Percentiles rank a stretch among this genome's conserved stretches.
Conservation (phyloP, 1,284 basidiomycete genomes). For the Ganoderma multipileum region DNA sequence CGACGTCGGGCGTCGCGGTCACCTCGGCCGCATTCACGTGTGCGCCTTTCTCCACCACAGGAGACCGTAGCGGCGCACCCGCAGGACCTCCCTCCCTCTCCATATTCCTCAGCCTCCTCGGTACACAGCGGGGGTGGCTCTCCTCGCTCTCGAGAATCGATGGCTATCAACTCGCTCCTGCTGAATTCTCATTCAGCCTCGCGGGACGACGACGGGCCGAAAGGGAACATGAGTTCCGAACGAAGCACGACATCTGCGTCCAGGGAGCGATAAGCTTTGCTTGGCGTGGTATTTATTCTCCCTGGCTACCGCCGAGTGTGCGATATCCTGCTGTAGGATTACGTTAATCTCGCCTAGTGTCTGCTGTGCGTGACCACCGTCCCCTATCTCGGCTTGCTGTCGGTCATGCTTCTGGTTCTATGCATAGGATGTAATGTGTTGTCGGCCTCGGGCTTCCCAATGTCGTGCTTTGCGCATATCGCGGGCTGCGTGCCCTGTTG, state of each 20-base stretch:
- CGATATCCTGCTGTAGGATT: conserved; percentile 24
- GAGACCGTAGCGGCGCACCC: conserved; percentile 24
- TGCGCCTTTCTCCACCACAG: conserved; percentile 21
- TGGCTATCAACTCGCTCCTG: conserved; percentile 55
- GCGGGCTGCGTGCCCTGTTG: conserved; percentile 2
- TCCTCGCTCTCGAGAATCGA: conserved; percentile 41
- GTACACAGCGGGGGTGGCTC: conserved; percentile 39
- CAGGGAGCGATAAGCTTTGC: conserved; percentile 24
- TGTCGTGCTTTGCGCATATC: conserved; percentile 4
- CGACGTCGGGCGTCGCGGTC: conserved; percentile 39
- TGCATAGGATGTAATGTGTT: conserved; percentile 13
- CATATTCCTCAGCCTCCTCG: conserved; percentile 39
- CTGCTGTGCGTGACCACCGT: background rate
- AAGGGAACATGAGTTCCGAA: conserved; percentile 32
- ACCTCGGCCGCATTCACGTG: conserved; percentile 30
- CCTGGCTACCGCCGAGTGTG: conserved; percentile 9
- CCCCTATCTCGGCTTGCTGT: conserved; percentile 3
- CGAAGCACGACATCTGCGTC: conserved; percentile 29
- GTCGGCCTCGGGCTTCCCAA: background rate
- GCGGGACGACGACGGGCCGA: conserved; percentile 28
- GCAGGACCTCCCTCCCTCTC: conserved; percentile 37
- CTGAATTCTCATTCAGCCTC: conserved; percentile 21
- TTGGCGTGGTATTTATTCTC: conserved; percentile 15
- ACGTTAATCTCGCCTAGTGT: conserved; percentile 13
- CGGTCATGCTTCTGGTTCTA: conserved; percentile 4